Percentiles rank a stretch among this genome's conserved stretches.
Evolutionary conservation across 177 flowering plant species (phyloP).

Genomic region (Vitis hybrid): DNA sequence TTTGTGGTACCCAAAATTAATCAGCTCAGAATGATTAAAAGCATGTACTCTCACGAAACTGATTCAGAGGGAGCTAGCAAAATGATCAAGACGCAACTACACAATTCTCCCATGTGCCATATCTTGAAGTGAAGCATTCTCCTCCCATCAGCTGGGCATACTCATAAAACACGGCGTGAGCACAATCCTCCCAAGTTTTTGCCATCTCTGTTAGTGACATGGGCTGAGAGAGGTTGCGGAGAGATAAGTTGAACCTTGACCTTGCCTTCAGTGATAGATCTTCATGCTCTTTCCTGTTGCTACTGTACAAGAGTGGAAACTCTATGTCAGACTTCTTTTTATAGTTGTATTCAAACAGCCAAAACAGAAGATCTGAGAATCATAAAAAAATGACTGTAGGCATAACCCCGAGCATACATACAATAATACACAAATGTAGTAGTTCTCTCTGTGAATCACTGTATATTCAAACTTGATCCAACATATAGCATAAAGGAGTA

Average conservation of each 20-base stretch:
- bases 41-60: too few relatives aligned
- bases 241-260: background rate
- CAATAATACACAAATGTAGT: too few relatives aligned
- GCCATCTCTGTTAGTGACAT: background rate
- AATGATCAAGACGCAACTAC: background rate
- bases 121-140: constrained; percentile 5
- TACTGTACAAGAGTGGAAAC: background rate
- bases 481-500: background rate
- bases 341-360: too few relatives aligned
- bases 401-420: too few relatives aligned
- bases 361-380: too few relatives aligned
- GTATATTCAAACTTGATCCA: too few relatives aligned
- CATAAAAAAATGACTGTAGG: too few relatives aligned
- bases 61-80: background rate
- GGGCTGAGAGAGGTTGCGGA: background rate
- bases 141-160: background rate
- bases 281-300: background rate
- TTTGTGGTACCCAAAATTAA: too few relatives aligned
- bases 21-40: too few relatives aligned
- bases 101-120: background rate
- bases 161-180: background rate
- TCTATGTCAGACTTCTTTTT: background rate
- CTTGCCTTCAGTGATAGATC: background rate
- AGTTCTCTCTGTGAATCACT: too few relatives aligned
- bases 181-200: background rate